phyloP scores from a whole-genome alignment of 345 rosid genomes.

The Physaria fendleri region DNA sequence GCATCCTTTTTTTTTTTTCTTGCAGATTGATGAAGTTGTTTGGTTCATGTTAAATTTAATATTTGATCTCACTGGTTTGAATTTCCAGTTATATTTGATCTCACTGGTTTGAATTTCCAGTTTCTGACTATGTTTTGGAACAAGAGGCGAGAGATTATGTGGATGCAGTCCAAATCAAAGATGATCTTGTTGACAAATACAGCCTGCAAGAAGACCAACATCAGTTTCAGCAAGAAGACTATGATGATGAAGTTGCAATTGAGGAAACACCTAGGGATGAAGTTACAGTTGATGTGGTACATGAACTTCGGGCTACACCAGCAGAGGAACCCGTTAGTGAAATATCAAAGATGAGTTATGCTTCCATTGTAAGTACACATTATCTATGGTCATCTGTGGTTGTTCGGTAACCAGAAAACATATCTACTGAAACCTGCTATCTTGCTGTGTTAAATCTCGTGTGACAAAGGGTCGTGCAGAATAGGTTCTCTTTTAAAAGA shows the following conservation, averaged over 20 bases:
- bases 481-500: too few species aligned
- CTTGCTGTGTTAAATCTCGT: too few species aligned
- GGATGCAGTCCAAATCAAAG: slow-evolving; percentile 59
- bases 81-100: not conserved
- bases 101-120: slow-evolving; percentile 33
- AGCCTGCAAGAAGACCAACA: slow-evolving; percentile 49
- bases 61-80: slow-evolving; percentile 12
- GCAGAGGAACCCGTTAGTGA: slow-evolving; percentile 64
- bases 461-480: too few species aligned
- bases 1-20: not conserved
- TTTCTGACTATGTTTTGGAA: slow-evolving; percentile 65
- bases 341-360: slow-evolving; percentile 65
- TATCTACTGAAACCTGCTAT: too few species aligned
- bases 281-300: slow-evolving; percentile 39
- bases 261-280: slow-evolving; percentile 65
- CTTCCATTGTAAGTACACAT: slow-evolving; percentile 66
- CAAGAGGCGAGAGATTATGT: slow-evolving; percentile 75
- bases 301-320: slow-evolving; percentile 38
- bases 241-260: slow-evolving; percentile 45
- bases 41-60: not conserved
- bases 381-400: not conserved
- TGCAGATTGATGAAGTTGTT: too few species aligned
- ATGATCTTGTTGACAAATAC: slow-evolving; percentile 58
- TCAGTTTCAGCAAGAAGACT: slow-evolving; percentile 54
- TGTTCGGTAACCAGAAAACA: not conserved